Conservation (phyloP, 176 grass and related monocot species). For the Juncus effusus region DNA sequence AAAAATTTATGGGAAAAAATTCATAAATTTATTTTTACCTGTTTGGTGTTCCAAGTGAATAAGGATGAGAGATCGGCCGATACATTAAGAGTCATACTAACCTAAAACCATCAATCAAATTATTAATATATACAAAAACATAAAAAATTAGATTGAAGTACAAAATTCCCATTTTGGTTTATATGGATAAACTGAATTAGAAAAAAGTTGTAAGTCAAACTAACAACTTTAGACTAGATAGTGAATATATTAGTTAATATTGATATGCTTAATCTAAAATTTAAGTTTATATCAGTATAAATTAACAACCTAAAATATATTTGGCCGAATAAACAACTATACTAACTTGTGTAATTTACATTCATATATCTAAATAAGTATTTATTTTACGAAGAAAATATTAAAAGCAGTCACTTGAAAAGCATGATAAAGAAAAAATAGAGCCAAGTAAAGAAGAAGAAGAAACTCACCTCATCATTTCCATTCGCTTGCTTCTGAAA, state of each 20-base stretch:
- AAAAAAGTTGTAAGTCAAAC: not conserved
- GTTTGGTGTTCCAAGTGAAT: conserved; percentile 99
- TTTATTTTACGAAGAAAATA: no score
- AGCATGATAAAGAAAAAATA: not conserved
- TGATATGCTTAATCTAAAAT: no score
- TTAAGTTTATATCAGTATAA: no score
- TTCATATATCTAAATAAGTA: no score
- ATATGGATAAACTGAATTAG: not conserved
- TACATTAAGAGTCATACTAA: conserved; percentile 94
- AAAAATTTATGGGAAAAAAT: not conserved
- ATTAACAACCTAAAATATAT: no score
- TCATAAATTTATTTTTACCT: conserved; percentile 38
- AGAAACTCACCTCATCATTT: conserved; percentile 75
- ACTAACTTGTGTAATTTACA: no score
- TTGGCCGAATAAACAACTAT: no score
- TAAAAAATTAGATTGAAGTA: not conserved
- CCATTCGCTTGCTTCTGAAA: conserved; percentile 95
- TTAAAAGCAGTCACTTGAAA: no score
- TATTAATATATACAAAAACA: conserved; percentile 2
- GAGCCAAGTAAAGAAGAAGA: not conserved
- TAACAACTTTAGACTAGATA: no score
- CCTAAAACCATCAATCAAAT: conserved; percentile 38
- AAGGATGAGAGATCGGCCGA: conserved; percentile 87
- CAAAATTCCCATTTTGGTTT: no score
- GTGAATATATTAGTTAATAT: no score